Base-by-base conservation (phyloP, 495 filamentous ascomycete genomes). In the Aspergillus baeticus region DNA sequence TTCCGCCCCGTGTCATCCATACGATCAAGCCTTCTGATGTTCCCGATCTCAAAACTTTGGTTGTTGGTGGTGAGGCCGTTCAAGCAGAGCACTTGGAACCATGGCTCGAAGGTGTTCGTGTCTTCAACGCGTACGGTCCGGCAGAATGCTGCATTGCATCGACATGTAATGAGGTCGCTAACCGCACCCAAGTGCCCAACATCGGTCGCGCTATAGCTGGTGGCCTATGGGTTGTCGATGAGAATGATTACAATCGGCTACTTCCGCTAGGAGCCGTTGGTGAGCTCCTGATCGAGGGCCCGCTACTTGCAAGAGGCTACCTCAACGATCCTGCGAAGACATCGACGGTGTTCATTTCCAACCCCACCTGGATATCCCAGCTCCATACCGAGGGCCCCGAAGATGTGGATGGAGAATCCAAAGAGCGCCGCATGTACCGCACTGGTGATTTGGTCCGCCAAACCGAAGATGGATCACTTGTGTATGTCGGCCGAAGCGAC, bases 401-500 rank as follows among this genome's bases (percentile, higher is more conserved):
- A 3, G 34, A 37, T 2, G 8, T 2, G 8, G 5, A 3, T 2
- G 29, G 21, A 14, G 14, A 3, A 18, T 20, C 17, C 17, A 20
- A 45, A 2, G 42, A 55, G 0, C 53, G 55, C 2, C 55, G 55
- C n/a, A 54, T 85, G n/a, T 87, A 87, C 57, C 82, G 80, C 59
- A 84, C 82, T 1, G 82, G 83, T 5, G 82, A 85, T 64, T 62
- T 84, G 0, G 81, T 83, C 0, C 67, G 67, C 14, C 82, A 84
- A 39, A 43, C 38, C 2, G 44, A 50, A 22, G 74, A 78, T 26
- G 77, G 80, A 6, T 68, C 68, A 1, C 63, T 84, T 17, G 56
- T 71, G 18, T 84, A 81, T 62, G 69, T 84, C 3, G 78, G 79
- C 5, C 71, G 83, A 13, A 76, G 77, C 41, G 83, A 86, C 52